A percentile compares a stretch with the other conserved stretches of the same genome.
Conservation (phyloP, 768 basidiomycete genomes). For the Suillus placidus region DNA sequence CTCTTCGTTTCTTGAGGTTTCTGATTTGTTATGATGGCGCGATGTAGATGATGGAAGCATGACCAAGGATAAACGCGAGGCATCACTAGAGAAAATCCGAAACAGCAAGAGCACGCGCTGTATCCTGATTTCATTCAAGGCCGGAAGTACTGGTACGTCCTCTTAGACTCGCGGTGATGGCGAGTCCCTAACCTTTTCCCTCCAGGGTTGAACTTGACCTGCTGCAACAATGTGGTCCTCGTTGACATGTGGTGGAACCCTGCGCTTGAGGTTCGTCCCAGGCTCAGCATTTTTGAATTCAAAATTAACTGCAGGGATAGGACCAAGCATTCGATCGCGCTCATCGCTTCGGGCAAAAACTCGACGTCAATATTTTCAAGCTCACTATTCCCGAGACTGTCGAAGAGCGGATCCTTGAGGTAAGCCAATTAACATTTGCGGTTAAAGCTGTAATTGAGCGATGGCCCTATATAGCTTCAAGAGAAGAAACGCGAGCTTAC, state of each 20-base stretch:
- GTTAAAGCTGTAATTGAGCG: neutral
- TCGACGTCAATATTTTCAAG: constrained; percentile 87
- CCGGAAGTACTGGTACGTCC: constrained; percentile 82
- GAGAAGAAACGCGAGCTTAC: constrained; percentile 88
- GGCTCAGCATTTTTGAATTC: neutral
- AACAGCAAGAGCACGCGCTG: constrained; percentile 59
- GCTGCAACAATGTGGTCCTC: constrained; percentile 92
- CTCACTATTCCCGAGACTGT: constrained; percentile 86
- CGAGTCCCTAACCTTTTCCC: constrained; percentile 2
- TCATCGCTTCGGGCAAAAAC: constrained; percentile 87
- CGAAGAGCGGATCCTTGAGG: constrained; percentile 82
- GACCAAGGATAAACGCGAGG: constrained; percentile 74
- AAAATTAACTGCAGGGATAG: constrained; percentile 38
- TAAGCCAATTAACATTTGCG: constrained; percentile 30
- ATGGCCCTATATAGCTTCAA: constrained; percentile 60
- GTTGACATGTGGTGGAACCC: constrained; percentile 97
- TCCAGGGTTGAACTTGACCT: constrained; percentile 84
- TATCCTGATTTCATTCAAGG: constrained; percentile 96
- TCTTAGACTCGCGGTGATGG: neutral
- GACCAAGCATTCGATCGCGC: constrained; percentile 95
- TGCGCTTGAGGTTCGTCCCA: constrained; percentile 66
- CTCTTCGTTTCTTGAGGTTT: constrained; percentile 4
- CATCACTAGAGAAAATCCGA: constrained; percentile 72
- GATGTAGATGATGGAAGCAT: constrained; percentile 85
- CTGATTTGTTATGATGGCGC: constrained; percentile 12